These are phyloP conservation scores for Cryptosporidium meleagridis DNA, from an alignment of 169 alveolate genomes.

Conservation along the genomic window DNA sequence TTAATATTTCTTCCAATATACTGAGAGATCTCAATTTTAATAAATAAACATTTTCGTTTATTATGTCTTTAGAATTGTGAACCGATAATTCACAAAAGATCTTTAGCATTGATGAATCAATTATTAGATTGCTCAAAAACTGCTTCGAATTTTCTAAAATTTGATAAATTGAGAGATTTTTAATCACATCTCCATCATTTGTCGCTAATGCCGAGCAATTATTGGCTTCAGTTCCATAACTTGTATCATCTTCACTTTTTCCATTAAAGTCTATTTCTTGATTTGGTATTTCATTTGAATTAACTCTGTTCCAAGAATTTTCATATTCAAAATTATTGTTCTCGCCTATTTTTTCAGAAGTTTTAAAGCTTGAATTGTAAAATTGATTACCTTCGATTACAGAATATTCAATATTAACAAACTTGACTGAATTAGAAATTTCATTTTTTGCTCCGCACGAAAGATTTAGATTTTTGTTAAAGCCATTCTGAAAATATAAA, in stretches of 20 bases:
- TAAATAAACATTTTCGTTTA: background rate
- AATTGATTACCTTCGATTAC: background rate
- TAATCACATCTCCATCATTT: background rate
- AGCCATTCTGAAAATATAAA: background rate
- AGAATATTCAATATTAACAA: background rate
- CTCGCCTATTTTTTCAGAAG: background rate
- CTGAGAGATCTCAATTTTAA: slow-evolving; percentile 10
- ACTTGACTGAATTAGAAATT: too few relatives aligned
- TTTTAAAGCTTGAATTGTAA: background rate
- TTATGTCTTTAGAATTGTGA: background rate
- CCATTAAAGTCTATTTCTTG: background rate
- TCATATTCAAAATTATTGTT: background rate
- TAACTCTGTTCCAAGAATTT: background rate
- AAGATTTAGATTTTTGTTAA: background rate
- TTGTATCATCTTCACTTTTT: background rate
- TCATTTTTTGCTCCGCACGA: background rate
- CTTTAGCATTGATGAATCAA: slow-evolving; percentile 32
- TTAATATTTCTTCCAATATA: slow-evolving; percentile 31
- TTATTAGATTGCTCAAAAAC: background rate
- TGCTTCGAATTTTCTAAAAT: background rate
- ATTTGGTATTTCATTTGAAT: background rate
- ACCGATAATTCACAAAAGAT: slow-evolving; percentile 6
- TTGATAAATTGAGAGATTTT: background rate
- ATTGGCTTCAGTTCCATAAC: background rate
- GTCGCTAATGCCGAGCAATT: background rate